Conservation (phyloP, 306 rosid genomes). For the Citrullus colocynthis region DNA sequence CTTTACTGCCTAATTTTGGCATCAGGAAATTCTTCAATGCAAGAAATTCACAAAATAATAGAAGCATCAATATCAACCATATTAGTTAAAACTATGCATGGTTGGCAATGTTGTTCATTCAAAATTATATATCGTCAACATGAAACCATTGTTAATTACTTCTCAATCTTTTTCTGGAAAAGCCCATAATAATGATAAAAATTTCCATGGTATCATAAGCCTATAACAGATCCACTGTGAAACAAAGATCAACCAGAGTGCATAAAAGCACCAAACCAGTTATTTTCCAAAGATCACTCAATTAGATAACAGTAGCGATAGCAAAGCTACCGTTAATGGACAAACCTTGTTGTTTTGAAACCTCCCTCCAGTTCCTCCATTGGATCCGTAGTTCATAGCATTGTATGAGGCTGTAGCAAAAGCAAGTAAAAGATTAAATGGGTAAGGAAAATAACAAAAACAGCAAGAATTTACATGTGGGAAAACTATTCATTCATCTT, state of each 20-base stretch:
- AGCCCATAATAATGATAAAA: neutral
- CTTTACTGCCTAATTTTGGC: neutral
- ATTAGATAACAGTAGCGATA: constrained; percentile 15
- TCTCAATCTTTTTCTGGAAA: neutral
- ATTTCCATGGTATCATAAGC: neutral
- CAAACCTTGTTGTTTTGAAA: constrained; percentile 72
- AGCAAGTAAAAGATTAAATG: constrained; percentile 46
- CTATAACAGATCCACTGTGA: neutral
- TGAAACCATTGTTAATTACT: neutral
- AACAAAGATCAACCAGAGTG: neutral
- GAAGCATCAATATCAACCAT: neutral
- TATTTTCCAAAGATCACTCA: neutral
- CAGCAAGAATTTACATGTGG: constrained; percentile 40
- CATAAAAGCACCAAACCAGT: neutral
- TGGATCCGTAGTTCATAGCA: constrained; percentile 45
- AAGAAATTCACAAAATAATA: neutral
- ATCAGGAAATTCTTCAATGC: neutral
- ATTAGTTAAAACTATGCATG: neutral
- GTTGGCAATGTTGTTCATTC: neutral
- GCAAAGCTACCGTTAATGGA: constrained; percentile 12
- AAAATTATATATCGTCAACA: neutral
- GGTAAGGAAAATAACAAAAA: constrained; percentile 52
- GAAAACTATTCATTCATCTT: neutral
- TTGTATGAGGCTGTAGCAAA: constrained; percentile 65
- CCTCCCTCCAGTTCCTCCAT: constrained; percentile 61